phyloP scores from a whole-genome alignment of 148 eudicot genomes.

The Oxyria digyna region DNA sequence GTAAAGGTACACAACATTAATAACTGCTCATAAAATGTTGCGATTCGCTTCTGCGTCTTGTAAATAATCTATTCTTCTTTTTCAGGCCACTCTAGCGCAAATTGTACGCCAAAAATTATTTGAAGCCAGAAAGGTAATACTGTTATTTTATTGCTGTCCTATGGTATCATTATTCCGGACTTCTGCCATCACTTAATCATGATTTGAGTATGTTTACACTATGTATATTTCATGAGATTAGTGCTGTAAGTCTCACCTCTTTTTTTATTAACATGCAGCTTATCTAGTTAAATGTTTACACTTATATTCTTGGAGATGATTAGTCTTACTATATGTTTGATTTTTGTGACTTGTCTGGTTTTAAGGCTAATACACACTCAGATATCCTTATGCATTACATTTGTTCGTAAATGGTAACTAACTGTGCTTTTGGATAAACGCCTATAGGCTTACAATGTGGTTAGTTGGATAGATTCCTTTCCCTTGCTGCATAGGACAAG shows the following conservation, averaged over 20 bases:
- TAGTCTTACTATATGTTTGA: background rate
- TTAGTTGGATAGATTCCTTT: background rate
- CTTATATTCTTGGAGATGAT: background rate
- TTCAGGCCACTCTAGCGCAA: constrained; percentile 88
- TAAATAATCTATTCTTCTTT: background rate
- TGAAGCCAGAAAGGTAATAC: constrained; percentile 89
- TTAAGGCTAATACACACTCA: background rate
- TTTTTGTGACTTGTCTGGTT: background rate
- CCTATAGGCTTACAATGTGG: background rate
- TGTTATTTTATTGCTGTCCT: background rate
- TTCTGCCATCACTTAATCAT: background rate
- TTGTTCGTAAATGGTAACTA: background rate
- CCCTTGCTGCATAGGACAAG: background rate
- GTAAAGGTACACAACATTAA: constrained; percentile 35
- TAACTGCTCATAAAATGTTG: background rate
- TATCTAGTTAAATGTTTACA: background rate
- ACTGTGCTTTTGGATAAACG: background rate
- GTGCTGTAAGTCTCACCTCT: background rate
- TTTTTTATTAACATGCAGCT: background rate
- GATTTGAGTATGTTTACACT: background rate
- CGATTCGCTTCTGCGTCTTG: background rate
- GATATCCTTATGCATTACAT: background rate
- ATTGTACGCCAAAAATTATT: constrained; percentile 80
- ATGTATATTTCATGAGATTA: background rate
- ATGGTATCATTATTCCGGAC: background rate